Evolutionary conservation across 2,329 filamentous ascomycete species (phyloP).

Genomic region (Helotiales sp.): DNA sequence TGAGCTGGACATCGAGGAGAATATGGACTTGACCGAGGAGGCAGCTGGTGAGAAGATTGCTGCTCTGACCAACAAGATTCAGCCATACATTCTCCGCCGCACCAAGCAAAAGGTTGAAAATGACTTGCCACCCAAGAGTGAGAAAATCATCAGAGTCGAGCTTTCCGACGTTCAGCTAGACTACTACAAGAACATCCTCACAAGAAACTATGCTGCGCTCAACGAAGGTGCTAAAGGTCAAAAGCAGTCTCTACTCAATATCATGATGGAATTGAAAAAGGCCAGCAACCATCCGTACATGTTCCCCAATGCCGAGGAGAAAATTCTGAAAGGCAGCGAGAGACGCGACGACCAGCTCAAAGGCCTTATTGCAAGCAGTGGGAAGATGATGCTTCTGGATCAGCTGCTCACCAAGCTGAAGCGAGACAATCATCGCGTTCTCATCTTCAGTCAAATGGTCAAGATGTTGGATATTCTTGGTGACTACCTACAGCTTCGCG

Average conservation of each 20-base stretch:
- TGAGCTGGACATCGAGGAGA: slow-evolving; percentile 84
- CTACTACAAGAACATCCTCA: slow-evolving; percentile 98
- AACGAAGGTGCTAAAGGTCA: slow-evolving; percentile 88
- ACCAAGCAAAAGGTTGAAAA: slow-evolving; percentile 98
- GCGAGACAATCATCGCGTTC: slow-evolving; percentile 88
- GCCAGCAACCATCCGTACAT: slow-evolving; percentile 98
- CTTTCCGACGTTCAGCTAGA: slow-evolving; percentile 94
- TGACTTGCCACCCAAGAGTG: slow-evolving; percentile 92
- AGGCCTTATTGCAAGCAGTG: slow-evolving; percentile 91
- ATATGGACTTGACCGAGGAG: slow-evolving; percentile 80
- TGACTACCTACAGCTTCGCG: slow-evolving; percentile 88
- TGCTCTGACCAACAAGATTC: slow-evolving; percentile 81
- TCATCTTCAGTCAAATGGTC: slow-evolving; percentile 99
- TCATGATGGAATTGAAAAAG: slow-evolving; percentile 99
- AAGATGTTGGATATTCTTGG: slow-evolving; percentile 96
- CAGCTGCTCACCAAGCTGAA: slow-evolving; percentile 92
- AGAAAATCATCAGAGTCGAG: slow-evolving; percentile 98
- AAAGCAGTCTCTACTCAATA: slow-evolving; percentile 93
- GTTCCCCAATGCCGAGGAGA: slow-evolving; percentile 91
- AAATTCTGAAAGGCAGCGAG: slow-evolving; percentile 76
- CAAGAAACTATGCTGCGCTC: slow-evolving; percentile 90
- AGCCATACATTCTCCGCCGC: slow-evolving; percentile 90
- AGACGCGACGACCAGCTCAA: slow-evolving; percentile 89
- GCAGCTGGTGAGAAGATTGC: slow-evolving; percentile 86
- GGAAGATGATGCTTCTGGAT: slow-evolving; percentile 99